Base-by-base conservation (phyloP, 2,329 filamentous ascomycete species). In the Penicillium vulpinum region DNA sequence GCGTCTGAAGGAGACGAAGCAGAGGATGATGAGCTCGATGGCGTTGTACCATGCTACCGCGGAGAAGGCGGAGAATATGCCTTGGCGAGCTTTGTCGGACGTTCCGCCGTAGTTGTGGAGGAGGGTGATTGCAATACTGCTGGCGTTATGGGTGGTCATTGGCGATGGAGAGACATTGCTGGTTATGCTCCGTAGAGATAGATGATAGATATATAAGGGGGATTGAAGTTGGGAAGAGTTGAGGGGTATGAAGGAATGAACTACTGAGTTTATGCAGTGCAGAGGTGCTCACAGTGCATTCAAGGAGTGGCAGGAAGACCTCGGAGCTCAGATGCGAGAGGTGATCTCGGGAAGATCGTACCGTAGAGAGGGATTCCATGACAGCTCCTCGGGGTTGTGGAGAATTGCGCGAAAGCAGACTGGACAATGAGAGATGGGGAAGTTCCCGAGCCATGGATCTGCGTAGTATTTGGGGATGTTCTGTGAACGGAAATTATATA, bases 1-100 rank as follows among this genome's bases (percentile, higher is more conserved):
- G 36, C 68, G 68, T 43, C 71, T 75, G 64, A 81, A 81, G 5
- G 77, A 77, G 55, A 73, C 67, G 51, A 78, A 76, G 49, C 79
- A 71, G 51, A 79, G 71, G 31, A 79, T 59, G 15, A 67, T 49
- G 2, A 69, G 57, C 22, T 69, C 66, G 40, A 69, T 59, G 18
- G 63, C 50, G 52, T 68, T 68, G 44, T 68, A 68, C 59, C 61
- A 65, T 21, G 64, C 63, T 33, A 68, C 39, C 0, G 59, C 61
- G 2, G 60, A 54, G 43, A 69, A 65, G 9, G 63, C 58, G 2
- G 62, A 54, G 26, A 67, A 62, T 15, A 68, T 29, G 5, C 60
- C 53, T 1, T 51, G 54, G 35, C 59, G 54, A 7, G 57, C n/a
- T 28, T 39, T 10, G 18, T 41, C 35, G 10, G 29, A 51, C 8